Base-by-base conservation (phyloP, 2,329 filamentous ascomycete species). In the Pseudogymnoascus sp. region DNA sequence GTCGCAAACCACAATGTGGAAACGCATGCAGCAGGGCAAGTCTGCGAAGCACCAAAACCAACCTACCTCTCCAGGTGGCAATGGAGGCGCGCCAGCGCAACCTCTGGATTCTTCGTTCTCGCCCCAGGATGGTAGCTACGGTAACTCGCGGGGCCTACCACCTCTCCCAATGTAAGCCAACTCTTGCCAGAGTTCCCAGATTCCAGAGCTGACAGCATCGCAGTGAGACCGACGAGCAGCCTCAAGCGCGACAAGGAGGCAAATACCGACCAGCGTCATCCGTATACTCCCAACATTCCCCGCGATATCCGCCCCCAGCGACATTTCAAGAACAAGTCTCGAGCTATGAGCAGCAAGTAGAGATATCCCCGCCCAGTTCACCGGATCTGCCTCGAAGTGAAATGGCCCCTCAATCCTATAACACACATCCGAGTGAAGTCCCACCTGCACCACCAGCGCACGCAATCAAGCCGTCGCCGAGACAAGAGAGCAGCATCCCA, bases 241-340 rank as follows among this genome's bases (percentile, higher is more conserved):
- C 60, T 62, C 41, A 47, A 62, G 54, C 61, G 58, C 60, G 63
- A 66, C 63, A 72, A 74, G 35, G 47, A 33, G 47, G 47, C 47
- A 71, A 69, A 60, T 75, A 74, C 64, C 79, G 80, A 40, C 79
- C 81, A n/a, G 66, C 76, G 5, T 87, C 85, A 33, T 87, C 86
- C 13, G 66, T 85, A 54, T 87, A 88, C 70, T 84, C 84, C 50
- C 79, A 82, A 70, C 79, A 76, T 47, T 83, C 78, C 63, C 78
- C 79, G 11, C 65, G 61, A 58, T 58, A 66, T 50, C 60, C 47
- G 4, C 24, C 37, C 26, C 61, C 63, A 7, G 58, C 63, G 54
- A 66, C 67, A 24, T 61, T 61, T 33, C 57, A 59, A 17, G 57
- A 59, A 37, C 33, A 59, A 61, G 37, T 58, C 50, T 36, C 26